A percentile compares a stretch with the other conserved stretches of the same genome.
Conservation (phyloP, 208 protist genomes). For the Angomonas deanei region DNA sequence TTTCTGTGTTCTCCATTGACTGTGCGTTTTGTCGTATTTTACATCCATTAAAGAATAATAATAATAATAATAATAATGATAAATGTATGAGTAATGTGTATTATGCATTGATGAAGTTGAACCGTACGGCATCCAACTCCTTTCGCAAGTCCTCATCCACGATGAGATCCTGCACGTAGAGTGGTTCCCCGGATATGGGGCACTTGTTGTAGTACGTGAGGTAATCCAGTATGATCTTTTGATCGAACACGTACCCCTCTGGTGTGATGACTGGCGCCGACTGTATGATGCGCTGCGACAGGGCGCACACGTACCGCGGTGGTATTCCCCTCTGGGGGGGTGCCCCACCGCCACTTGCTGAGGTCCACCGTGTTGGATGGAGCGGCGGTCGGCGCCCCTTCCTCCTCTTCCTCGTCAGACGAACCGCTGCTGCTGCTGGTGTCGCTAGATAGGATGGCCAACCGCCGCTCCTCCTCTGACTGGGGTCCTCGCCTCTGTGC, state of each 20-base stretch:
- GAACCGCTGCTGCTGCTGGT: neutral
- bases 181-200: conserved; percentile 34
- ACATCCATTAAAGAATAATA: neutral
- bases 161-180: conserved; percentile 26
- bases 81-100: too few species aligned
- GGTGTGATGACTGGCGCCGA: conserved; percentile 30
- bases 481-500: neutral
- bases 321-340: conserved; percentile 23
- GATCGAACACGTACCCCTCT: conserved; percentile 45
- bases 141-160: conserved; percentile 29
- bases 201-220: conserved; percentile 19
- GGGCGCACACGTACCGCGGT: conserved; percentile 34
- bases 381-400: neutral
- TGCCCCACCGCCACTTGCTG: conserved; percentile 24
- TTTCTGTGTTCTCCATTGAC: too few species aligned
- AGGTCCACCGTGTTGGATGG: conserved; percentile 4
- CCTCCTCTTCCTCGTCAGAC: conserved; percentile 4
- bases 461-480: neutral
- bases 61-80: too few species aligned
- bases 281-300: conserved; percentile 32
- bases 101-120: conserved; percentile 26
- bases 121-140: conserved; percentile 27
- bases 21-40: too few species aligned
- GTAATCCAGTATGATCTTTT: conserved; percentile 32
- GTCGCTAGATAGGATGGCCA: conserved; percentile 11